Conservation (phyloP, 1,284 basidiomycete species). For the Ceratobasidium sp. region DNA sequence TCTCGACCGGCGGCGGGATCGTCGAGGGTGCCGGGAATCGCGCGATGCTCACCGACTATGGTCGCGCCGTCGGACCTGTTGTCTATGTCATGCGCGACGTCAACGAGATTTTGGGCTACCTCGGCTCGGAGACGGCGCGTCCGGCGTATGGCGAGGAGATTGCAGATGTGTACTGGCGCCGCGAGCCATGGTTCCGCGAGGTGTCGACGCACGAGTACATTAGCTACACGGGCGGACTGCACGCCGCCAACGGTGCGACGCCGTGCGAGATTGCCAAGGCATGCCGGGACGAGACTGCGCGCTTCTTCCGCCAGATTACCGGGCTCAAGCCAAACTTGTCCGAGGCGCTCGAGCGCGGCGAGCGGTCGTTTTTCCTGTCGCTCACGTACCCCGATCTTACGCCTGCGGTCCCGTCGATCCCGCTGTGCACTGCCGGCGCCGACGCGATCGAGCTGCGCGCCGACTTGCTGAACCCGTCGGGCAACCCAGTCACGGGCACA, state of each 20-base stretch:
- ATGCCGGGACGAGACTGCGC: conserved; percentile 62
- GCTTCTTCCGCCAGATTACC: conserved; percentile 92
- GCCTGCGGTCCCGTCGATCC: conserved; percentile 74
- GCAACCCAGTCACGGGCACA: conserved; percentile 53
- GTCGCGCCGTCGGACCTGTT: conserved; percentile 68
- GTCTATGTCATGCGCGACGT: conserved; percentile 78
- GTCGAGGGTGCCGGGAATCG: conserved; percentile 86
- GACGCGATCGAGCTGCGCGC: conserved; percentile 95
- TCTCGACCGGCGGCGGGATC: conserved; percentile 95
- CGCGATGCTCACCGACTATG: conserved; percentile 76
- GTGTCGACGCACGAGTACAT: conserved; percentile 88
- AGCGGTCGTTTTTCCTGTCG: conserved; percentile 89
- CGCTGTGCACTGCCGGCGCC: conserved; percentile 81
- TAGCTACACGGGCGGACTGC: conserved; percentile 70
- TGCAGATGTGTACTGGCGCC: conserved; percentile 81
- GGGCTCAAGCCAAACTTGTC: conserved; percentile 76
- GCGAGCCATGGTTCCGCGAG: conserved; percentile 89
- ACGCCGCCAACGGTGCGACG: conserved; percentile 42
- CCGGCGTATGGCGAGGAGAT: conserved; percentile 91
- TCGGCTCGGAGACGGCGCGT: conserved; percentile 77
- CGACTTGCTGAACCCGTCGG: conserved; percentile 73
- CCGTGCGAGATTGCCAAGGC: conserved; percentile 40
- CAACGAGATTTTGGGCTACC: conserved; percentile 79
- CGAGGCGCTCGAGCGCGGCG: conserved; percentile 65
- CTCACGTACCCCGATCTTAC: conserved; percentile 91